Base-by-base conservation (phyloP, 192 early-diverging fungal genomes). In the Pilobolus umbonatus region DNA sequence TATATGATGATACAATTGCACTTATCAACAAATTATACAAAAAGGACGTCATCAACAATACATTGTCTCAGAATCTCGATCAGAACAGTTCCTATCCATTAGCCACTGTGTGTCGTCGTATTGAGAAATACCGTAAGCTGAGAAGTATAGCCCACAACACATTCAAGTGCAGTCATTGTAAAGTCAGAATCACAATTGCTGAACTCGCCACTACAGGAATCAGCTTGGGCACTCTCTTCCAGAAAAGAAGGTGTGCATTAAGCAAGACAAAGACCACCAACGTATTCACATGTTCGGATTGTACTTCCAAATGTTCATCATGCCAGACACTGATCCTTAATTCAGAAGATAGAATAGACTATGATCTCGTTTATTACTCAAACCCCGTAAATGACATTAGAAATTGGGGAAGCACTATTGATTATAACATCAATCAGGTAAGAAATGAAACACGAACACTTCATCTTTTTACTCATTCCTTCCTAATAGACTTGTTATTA, bases 81-180 rank as follows among this genome's bases (percentile, higher is more conserved):
- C 4, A 11, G 5, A 30, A 36, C 7, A 34, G 42, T 22, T 29
- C 14, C 5, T 65, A 53, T 10, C 55, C 63, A 19, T 35, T 65
- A 21, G 63, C 63, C 1, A 65, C 47, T 3, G 9, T 35, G 3
- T 65, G 63, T 15, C 32, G 54, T 17, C 55, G 63, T 15, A 57
- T 65, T 10, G 54, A 65, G 28, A 38, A 32, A 2, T 58, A 65
- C 8, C 44, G 63, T 29, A 22, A 5, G 4, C 5, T 10, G 1
- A 55, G 51, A 15, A 24, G 48, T 32, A 47, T 57, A 40, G 26
- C 30, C 14, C 1, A 35, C 1, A 44, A 44, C 1, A 29, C 36
- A 9, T 55, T 12, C 1, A 42, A 28, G 3, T 63, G 61, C 29
- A 22, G 31, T 1, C 61, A 45, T 32, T 63, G 61, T 15, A 11